Evolutionary conservation across 768 basidiomycete genomes (phyloP), one percentile per base, ranked within the genome.

Genomic region (Tephrocybe sp.): DNA sequence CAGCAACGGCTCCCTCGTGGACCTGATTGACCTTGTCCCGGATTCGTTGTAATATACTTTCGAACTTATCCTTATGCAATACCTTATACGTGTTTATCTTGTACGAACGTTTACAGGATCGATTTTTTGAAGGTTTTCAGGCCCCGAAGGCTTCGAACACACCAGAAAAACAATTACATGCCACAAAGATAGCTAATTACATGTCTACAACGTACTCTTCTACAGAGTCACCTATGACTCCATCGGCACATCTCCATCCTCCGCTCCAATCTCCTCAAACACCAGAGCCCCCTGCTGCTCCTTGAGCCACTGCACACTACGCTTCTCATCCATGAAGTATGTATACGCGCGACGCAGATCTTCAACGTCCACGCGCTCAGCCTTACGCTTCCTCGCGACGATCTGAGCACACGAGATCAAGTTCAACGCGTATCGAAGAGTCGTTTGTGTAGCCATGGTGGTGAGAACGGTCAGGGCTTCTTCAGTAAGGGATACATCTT

Each of bases 311-410:
- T 94, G 86, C 41, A 93, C 88, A 56, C 90, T 92, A 54, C 92
- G 75, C 67, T 91, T 91, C 69, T 94, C 91, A 63, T 95, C 93
- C 78, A 92, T 86, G 67, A 95, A 95, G 62, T 91, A 93, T 24
- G 74, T 78, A 65, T 97, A 98, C 1, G 85, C 90, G 46, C 86
- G 75, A 42, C 88, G 71, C 25, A 98, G 74, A 64, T 98, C 95
- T 42, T 88, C 84, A 0, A 91, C 86, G 33, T 87, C 91, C 9
- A 98, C 94, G 25, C 76, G 72, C 46, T 86, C 84, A 8, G 80
- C 74, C 57, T 91, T 94, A 24, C 95, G 81, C 61, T 92, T 87
- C 53, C 81, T 77, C 5, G 95, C 89, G 15, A 95, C 73, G 38
- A 97, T 81, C 56, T 91, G 84, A 0, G 89, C 91, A 41, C 92